Evolutionary conservation across 306 rosid species (phyloP).

Genomic region (Macrotyloma uniflorum): DNA sequence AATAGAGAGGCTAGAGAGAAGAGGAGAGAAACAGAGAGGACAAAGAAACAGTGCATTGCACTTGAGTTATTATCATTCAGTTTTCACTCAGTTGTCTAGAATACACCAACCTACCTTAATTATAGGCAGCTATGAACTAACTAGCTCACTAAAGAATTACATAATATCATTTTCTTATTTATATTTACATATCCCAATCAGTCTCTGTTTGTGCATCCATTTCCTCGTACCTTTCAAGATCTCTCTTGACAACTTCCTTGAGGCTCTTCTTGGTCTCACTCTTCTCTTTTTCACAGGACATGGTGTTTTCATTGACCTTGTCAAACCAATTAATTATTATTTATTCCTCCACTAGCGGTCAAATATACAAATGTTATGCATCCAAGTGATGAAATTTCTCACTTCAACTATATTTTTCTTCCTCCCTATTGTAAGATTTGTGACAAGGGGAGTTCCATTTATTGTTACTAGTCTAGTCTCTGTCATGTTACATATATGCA

Average conservation of each 20-base stretch:
- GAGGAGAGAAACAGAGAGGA: too few species aligned
- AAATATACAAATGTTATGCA: background rate
- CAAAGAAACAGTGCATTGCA: too few species aligned
- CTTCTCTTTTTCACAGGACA: background rate
- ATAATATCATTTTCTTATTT: too few species aligned
- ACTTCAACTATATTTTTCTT: background rate
- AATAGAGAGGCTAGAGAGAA: too few species aligned
- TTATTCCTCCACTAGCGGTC: background rate
- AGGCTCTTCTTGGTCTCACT: background rate
- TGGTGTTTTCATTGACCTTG: background rate
- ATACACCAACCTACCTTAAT: too few species aligned
- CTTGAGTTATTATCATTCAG: too few species aligned
- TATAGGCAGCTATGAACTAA: too few species aligned
- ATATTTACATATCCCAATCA: too few species aligned
- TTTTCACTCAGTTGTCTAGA: too few species aligned
- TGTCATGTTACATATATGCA: slow-evolving; percentile 17
- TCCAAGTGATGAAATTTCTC: slow-evolving; percentile 13
- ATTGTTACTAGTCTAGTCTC: slow-evolving; percentile 4
- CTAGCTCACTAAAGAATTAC: too few species aligned
- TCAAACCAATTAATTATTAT: background rate
- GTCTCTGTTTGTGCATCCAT: too few species aligned
- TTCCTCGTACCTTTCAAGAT: background rate
- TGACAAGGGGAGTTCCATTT: background rate
- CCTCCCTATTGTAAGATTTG: slow-evolving; percentile 18
- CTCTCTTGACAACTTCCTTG: background rate